These are phyloP conservation scores for Triangularia setosa DNA, from an alignment of 2,329 filamentous ascomycete species.

Conservation along the genomic window DNA sequence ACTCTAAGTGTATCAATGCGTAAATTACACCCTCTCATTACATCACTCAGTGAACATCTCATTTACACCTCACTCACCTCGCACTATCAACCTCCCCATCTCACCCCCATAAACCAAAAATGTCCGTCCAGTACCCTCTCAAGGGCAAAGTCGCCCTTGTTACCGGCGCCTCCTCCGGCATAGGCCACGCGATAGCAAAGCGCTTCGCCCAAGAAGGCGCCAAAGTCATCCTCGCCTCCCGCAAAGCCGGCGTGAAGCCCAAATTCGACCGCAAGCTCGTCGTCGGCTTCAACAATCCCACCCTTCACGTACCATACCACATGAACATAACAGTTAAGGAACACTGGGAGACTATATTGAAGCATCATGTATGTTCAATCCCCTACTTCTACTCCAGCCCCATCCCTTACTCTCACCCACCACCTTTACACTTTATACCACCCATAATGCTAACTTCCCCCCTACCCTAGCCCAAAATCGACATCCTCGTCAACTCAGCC, in stretches of 20 bases:
- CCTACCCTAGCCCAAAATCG: constrained; percentile 24
- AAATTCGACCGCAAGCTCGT: constrained; percentile 42
- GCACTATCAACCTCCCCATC: neutral
- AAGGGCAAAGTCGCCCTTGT: constrained; percentile 54
- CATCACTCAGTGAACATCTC: neutral
- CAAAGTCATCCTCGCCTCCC: constrained; percentile 47
- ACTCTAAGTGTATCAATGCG: constrained; percentile 10
- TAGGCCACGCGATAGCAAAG: constrained; percentile 63
- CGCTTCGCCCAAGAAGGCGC: constrained; percentile 57
- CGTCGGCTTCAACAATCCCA: neutral
- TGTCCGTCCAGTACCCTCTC: constrained; percentile 34
- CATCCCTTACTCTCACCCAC: neutral
- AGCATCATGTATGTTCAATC: neutral
- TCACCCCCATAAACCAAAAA: neutral
- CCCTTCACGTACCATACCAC: neutral
- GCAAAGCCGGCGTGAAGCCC: neutral
- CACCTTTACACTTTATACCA: no score
- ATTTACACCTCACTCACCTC: neutral
- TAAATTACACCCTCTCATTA: neutral
- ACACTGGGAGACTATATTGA: neutral
- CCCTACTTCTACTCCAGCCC: neutral
- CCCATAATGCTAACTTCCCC: neutral
- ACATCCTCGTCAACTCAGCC: constrained; percentile 75
- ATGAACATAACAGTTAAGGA: neutral
- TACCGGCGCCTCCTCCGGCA: constrained; percentile 67